Evolutionary conservation across 2,329 filamentous ascomycete genomes (phyloP).

Genomic region (Xylaria sp.): DNA sequence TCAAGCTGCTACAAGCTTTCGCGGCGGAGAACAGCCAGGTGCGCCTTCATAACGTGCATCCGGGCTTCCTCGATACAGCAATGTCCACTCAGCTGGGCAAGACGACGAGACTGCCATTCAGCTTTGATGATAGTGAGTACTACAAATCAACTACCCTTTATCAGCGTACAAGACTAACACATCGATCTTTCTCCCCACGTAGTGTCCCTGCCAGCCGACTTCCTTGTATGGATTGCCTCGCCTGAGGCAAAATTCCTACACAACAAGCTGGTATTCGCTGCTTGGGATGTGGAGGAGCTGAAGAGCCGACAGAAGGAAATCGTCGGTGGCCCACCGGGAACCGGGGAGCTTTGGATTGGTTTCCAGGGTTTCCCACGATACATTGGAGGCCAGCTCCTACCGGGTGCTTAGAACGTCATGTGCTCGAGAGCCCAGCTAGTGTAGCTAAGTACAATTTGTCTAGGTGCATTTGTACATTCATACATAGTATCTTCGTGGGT

Average conservation of each 20-base stretch:
- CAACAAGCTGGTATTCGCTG: constrained; percentile 31
- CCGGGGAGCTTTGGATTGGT: constrained; percentile 29
- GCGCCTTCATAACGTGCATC: constrained; percentile 55
- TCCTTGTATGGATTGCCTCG: constrained; percentile 32
- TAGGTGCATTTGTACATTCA: too few relatives aligned
- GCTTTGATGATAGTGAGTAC: constrained; percentile 39
- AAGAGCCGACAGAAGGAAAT: constrained; percentile 31
- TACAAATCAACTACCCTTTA: neutral
- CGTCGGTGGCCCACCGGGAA: constrained; percentile 27
- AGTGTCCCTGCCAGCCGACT: constrained; percentile 31
- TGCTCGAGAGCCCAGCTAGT: neutral
- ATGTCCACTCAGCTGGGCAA: constrained; percentile 36
- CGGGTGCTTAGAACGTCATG: neutral
- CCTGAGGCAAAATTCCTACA: constrained; percentile 31
- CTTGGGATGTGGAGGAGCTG: constrained; percentile 34
- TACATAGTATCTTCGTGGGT: too few relatives aligned
- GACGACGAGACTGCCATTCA: constrained; percentile 30
- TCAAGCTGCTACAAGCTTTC: constrained; percentile 56
- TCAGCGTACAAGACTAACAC: neutral
- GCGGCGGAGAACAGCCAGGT: constrained; percentile 54
- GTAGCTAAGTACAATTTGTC: too few relatives aligned
- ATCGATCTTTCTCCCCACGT: neutral
- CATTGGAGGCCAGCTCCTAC: constrained; percentile 23
- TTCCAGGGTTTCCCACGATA: constrained; percentile 31
- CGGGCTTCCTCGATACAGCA: constrained; percentile 50